Evolutionary conservation across 345 rosid species (phyloP).

Genomic region (Microcos paniculata): DNA sequence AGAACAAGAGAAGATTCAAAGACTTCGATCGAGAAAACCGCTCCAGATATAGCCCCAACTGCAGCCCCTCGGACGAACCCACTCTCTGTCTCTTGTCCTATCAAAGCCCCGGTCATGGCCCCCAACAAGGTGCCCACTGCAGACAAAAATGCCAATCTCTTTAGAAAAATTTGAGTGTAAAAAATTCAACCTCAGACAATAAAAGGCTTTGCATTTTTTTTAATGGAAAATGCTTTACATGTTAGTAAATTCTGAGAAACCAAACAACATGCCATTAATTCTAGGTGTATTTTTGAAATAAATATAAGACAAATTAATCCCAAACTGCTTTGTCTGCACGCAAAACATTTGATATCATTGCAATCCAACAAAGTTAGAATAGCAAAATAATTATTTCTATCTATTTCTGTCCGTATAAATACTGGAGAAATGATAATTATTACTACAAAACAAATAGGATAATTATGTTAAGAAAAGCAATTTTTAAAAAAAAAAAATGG

Average conservation of each 20-base stretch:
- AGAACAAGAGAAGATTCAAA: conserved; percentile 95
- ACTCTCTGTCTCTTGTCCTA: conserved; percentile 99
- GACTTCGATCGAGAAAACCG: conserved; percentile 97
- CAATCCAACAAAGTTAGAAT: conserved; percentile 4
- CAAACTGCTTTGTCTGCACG: background rate
- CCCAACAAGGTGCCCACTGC: conserved; percentile 97
- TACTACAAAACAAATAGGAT: background rate
- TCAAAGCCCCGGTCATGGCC: conserved; percentile 97
- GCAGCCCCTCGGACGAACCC: conserved; percentile 98
- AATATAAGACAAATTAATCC: background rate
- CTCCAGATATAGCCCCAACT: conserved; percentile 98
- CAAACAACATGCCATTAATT: conserved; percentile 9
- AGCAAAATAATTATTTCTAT: background rate
- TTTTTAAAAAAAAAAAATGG: background rate
- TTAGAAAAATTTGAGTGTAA: background rate
- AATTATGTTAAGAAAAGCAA: background rate
- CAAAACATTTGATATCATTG: conserved; percentile 4
- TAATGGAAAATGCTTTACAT: background rate
- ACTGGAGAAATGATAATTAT: background rate
- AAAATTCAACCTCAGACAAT: background rate
- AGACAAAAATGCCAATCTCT: conserved; percentile 19
- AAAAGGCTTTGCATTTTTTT: background rate
- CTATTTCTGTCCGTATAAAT: background rate
- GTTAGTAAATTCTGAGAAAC: conserved; percentile 5
- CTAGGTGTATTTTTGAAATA: background rate